Percentiles rank a stretch among this genome's conserved stretches.
phyloP scores from a whole-genome alignment of 176 grass and related monocot genomes.

The Oryza meridionalis region DNA sequence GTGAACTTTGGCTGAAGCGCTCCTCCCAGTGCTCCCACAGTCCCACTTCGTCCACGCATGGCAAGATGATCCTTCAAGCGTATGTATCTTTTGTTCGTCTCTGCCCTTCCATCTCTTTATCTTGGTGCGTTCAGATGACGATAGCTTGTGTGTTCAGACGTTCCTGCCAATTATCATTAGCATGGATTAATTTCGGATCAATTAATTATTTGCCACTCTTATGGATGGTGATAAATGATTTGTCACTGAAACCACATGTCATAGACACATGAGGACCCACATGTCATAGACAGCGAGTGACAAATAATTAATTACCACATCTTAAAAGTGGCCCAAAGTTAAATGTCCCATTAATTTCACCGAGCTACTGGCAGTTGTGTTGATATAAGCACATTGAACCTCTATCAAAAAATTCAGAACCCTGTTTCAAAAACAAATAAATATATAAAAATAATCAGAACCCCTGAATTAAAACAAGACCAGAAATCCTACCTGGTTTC shows the following conservation, averaged over 20 bases:
- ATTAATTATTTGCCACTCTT: too few species aligned
- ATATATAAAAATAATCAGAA: too few species aligned
- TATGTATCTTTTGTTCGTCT: not conserved
- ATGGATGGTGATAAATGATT: too few species aligned
- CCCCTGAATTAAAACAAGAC: not conserved
- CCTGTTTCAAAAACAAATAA: too few species aligned
- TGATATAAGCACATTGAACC: not conserved
- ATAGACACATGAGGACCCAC: too few species aligned
- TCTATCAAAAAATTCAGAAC: not conserved
- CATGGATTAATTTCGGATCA: not conserved
- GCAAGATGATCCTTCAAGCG: conserved; percentile 14
- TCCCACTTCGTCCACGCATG: conserved; percentile 34
- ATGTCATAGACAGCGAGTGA: too few species aligned
- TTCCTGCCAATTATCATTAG: not conserved
- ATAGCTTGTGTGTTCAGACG: not conserved
- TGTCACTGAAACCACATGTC: too few species aligned
- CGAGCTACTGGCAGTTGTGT: not conserved
- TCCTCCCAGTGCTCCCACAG: too few species aligned
- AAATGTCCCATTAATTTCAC: not conserved
- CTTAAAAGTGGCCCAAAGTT: too few species aligned
- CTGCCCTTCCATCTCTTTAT: not conserved
- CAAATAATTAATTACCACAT: too few species aligned
- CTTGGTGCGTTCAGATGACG: not conserved
- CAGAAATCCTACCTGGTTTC: too few species aligned
- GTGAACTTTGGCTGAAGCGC: not conserved